These are phyloP conservation scores for Pythium folliculosum DNA, from an alignment of 352 stramenopile species.

Conservation along the genomic window DNA sequence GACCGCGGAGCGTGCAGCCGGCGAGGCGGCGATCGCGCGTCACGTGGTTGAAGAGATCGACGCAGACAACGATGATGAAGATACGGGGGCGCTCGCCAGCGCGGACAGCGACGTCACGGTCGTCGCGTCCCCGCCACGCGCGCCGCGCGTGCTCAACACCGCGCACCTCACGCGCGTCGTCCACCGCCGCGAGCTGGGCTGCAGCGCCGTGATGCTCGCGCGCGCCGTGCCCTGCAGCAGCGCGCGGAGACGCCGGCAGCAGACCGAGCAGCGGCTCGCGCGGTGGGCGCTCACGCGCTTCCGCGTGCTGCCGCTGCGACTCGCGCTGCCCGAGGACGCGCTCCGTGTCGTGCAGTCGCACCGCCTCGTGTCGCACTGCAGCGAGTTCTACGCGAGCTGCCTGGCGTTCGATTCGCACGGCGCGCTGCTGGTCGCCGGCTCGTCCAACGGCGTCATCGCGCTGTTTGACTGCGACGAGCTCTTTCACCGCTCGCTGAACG, in stretches of 20 bases:
- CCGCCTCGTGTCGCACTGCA: slow-evolving; percentile 38
- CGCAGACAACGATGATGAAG: slow-evolving; percentile 14
- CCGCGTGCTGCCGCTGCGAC: slow-evolving; percentile 39
- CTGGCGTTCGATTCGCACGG: slow-evolving; percentile 71
- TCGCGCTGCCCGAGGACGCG: slow-evolving; percentile 37
- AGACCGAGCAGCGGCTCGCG: slow-evolving; percentile 49
- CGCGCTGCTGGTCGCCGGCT: slow-evolving; percentile 59
- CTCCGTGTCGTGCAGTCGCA: slow-evolving; percentile 18
- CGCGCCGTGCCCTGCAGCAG: slow-evolving; percentile 24
- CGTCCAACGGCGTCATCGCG: slow-evolving; percentile 68
- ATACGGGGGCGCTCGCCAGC: neutral
- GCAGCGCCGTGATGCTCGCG: slow-evolving; percentile 10
- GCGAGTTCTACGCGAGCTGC: slow-evolving; percentile 67
- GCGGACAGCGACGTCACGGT: slow-evolving; percentile 7
- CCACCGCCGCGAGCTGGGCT: slow-evolving; percentile 45
- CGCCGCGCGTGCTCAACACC: slow-evolving; percentile 11
- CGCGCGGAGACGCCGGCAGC: slow-evolving; percentile 31
- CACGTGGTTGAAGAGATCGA: slow-evolving; percentile 27
- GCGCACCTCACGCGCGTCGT: slow-evolving; percentile 41
- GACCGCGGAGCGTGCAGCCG: neutral
- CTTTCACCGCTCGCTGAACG: slow-evolving; percentile 60
- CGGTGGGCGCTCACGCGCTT: slow-evolving; percentile 61
- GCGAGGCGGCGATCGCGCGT: slow-evolving; percentile 3
- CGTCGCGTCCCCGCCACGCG: neutral
- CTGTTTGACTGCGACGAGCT: slow-evolving; percentile 84